Base-by-base conservation (phyloP, 768 basidiomycete species). In the Lentinula detonsa region DNA sequence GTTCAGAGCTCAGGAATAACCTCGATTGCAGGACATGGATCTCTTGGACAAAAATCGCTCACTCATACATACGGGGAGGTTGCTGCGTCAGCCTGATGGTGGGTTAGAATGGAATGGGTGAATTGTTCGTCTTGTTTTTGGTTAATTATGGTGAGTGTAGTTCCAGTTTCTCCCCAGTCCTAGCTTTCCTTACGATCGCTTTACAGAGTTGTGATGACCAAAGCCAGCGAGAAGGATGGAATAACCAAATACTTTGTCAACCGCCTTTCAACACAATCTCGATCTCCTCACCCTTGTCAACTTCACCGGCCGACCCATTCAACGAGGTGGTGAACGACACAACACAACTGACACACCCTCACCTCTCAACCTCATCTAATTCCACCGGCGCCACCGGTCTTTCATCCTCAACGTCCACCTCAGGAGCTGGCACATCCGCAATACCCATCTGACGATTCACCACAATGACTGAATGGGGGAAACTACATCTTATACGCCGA, bases 211-310 rank as follows among this genome's bases (percentile, higher is more conserved):
- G 91, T 95, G 37, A 84, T 94, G 82, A 93, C 93, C 11, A 95
- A 95, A 70, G 75, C 85, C 1, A 90, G 89, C 65, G 88, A 91
- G 62, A 88, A 81, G 66, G 90, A 94, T 49, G 86, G 87, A 0
- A 68, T 85, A 11, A 85, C 80, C 0, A 90, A 87, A 70, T 95
- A 91, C 67, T 80, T 87, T 55, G 90, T 95, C 64, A 90, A 88
- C 69, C 82, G 89, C 67, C 78, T 91, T 93, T 95, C 96, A 0
- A 92, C 98, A 48, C 95, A 96, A 96, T 16, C 76, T 99, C 62
- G 95, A 97, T 67, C 78, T 99, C 4, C 78, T 98, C 11, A 90
- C 90, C 5, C 80, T 95, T 31, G 88, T 90, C 57, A 88, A 86
- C 70, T 93, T 95, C 73, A 85, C 81, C 23, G 93, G 95, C 65